Base-by-base conservation (phyloP, 768 basidiomycete species). In the Calvatia gigantea region DNA sequence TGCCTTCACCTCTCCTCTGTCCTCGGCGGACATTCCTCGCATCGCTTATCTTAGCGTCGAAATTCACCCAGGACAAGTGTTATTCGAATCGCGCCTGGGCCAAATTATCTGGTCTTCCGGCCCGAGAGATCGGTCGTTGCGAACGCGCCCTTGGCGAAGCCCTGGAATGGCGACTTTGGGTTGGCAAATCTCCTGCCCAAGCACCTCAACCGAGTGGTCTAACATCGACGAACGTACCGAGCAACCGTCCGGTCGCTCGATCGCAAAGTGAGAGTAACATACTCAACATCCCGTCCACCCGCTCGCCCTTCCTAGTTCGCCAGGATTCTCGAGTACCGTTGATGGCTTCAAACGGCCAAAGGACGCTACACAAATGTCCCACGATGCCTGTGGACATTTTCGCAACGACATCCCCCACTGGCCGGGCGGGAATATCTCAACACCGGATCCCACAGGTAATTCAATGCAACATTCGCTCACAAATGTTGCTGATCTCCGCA, bases 1-100 rank as follows among this genome's bases (percentile, higher is more conserved):
- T 88, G n/a, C 87, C 88, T 0, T 91, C 87, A 0, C 89, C 91
- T 0, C 80, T 97, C 25, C 78, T 92, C 38, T 96, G 94, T 64
- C 92, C 94, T 2, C 83, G 94, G 25, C 82, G 94, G 23, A 83
- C 92, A 0, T 97, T 98, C 70, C 77, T 97, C 7, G 92, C 92
- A 0, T 85, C 91, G 0, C 75, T 98, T 38, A 92, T 98, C 54
- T 77, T 93, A 49, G 95, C 94, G 0, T 88, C 89, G 14, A 98
- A 98, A 63, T 95, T 95, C 66, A 84, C 89, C 58, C 93, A 95
- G 73, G 94, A 98, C 64, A 86, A 91, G 48, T 92, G 90, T 39
- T 97, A 95, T 63, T 94, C 91, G 12, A 96, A 97, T 67, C 83
- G 85, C 25, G 94, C 94, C 15, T 97, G 95, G 95, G 89, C 91